Evolutionary conservation across 129 eudicot genomes (phyloP), one percentile per base, ranked within the genome.

Genomic region (Oenanthe sinensis): DNA sequence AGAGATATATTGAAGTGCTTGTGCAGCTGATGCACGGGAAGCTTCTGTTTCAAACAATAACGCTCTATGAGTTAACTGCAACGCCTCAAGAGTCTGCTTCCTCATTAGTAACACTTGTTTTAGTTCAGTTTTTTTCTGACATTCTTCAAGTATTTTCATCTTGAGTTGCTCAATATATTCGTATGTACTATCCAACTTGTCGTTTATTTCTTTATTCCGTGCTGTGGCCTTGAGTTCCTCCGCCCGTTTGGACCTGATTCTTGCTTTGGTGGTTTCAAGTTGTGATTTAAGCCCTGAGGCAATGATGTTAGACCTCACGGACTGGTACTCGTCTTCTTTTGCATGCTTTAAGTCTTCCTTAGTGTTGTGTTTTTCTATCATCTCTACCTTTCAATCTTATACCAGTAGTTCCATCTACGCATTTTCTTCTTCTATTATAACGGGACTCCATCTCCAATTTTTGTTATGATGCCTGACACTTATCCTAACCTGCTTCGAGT

Each of bases 301-400:
- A 19, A 80, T 44, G 3, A 58, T 42, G 65, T 77, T 60, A 13
- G 85, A 78, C 67, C 71, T 78, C 8, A 37, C 54, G 8, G 82
- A 80, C 75, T 77, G 78, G 67, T 74, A 52, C 60, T 85, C 87
- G 22, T 90, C 89, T 71, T 88, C 90, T 65, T 88, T 86, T 5
- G 87, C 92, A 79, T 82, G 86, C 79, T 60, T 86, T 45, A 90
- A 86, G 30, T 90, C 79, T 86, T 88, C 89, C 47, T 86, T 82
- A n/a, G 81, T 80, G 71, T 76, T 83, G 43, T 78, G 85, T 28
- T 85, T 80, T 82, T 88, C 92, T 76, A 70, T 84, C 14, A 55
- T 84, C 86, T 84, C n/a, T 90, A 70, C 78, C 86, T 40, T 79
- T 79, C 79, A 82, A 77, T 77, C 54, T 74, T 15, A 26, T 62